A percentile compares a stretch with the other conserved stretches of the same genome.
Conservation (phyloP, 2,329 filamentous ascomycete genomes). For the Lachnellula cervina region DNA sequence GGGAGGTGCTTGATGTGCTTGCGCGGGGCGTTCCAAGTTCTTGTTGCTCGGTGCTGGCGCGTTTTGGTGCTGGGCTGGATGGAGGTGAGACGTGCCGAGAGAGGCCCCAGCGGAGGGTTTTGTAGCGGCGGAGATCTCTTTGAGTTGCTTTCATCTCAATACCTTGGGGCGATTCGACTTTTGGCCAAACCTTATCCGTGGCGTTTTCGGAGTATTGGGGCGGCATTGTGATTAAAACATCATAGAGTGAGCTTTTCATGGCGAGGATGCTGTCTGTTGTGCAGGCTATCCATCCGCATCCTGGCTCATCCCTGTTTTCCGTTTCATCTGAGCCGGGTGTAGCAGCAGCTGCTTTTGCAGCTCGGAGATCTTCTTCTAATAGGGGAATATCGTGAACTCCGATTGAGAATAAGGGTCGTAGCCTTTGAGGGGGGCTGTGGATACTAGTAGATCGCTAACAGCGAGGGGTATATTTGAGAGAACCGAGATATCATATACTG, state of each 20-base stretch:
- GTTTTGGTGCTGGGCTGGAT: constrained; percentile 11
- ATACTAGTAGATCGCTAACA: constrained; percentile 63
- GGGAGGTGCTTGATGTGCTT: constrained; percentile 20
- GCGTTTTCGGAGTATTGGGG: constrained; percentile 53
- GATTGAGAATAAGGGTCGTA: constrained; percentile 84
- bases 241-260: constrained; percentile 82
- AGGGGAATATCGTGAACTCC: constrained; percentile 89
- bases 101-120: constrained; percentile 61
- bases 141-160: constrained; percentile 77
- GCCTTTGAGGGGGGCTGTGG: constrained; percentile 57
- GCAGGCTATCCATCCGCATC: constrained; percentile 82
- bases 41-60: constrained; percentile 8
- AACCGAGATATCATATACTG: constrained; percentile 92
- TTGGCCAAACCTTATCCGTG: constrained; percentile 66
- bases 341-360: constrained; percentile 35
- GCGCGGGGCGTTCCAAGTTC: constrained; percentile 21
- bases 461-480: constrained; percentile 81
- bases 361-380: constrained; percentile 58
- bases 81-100: constrained; percentile 32
- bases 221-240: constrained; percentile 81
- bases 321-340: constrained; percentile 31
- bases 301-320: constrained; percentile 42
- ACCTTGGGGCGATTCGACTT: constrained; percentile 62
- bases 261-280: constrained; percentile 91
- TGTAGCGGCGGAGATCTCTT: constrained; percentile 78